phyloP scores from a whole-genome alignment of 169 alveolate genomes.

The Cyclospora cayetanensis region DNA sequence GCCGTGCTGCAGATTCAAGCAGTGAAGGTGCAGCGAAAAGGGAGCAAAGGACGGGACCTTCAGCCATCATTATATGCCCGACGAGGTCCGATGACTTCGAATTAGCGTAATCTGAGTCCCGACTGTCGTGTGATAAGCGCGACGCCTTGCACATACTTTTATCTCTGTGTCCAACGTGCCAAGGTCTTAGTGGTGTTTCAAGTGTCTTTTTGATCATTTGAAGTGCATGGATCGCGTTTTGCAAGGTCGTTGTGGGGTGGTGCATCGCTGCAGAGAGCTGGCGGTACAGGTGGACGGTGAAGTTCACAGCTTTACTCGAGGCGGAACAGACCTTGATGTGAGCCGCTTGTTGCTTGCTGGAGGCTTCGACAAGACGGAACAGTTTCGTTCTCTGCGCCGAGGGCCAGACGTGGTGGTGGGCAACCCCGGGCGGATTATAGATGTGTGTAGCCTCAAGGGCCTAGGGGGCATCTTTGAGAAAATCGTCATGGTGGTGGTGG shows the following conservation, averaged over 20 bases:
- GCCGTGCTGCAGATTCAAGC: neutral
- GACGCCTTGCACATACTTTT: no score
- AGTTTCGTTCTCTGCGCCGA: conserved; percentile 52
- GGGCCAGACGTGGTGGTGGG: conserved; percentile 67
- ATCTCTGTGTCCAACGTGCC: no score
- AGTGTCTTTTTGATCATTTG: no score
- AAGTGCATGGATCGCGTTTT: no score
- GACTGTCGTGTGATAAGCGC: no score
- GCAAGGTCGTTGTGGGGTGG: no score
- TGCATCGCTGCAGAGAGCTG: conserved; percentile 68
- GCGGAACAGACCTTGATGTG: conserved; percentile 55
- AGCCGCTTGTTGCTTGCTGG: conserved; percentile 67
- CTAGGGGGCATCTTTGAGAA: conserved; percentile 46
- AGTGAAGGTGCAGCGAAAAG: neutral
- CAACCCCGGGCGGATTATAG: conserved; percentile 72
- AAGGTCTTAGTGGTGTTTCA: no score
- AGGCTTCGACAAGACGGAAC: conserved; percentile 73
- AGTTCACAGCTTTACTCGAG: conserved; percentile 59
- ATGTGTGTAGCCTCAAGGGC: conserved; percentile 65
- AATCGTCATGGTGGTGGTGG: conserved; percentile 68
- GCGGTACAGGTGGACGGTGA: conserved; percentile 73
- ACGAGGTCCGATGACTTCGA: conserved; percentile 42
- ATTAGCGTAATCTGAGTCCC: no score
- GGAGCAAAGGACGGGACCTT: conserved; percentile 53
- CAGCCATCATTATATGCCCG: conserved; percentile 63